Evolutionary conservation across 2,329 filamentous ascomycete species (phyloP).

Genomic region (Sporothrix inflata): DNA sequence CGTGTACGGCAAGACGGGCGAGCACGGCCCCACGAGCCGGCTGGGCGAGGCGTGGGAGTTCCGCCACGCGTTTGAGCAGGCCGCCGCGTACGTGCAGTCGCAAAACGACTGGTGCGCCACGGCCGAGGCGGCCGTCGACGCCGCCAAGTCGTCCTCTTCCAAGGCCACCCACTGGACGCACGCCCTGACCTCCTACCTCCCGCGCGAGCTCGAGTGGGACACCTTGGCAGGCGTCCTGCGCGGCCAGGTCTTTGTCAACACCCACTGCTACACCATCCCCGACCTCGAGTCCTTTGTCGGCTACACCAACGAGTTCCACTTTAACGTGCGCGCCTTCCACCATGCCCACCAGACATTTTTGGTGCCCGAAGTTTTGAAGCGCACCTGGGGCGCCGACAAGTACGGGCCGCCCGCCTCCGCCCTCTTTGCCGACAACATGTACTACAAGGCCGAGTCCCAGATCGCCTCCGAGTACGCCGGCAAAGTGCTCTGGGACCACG

Average conservation of each 20-base stretch:
- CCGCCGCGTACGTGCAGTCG: slow-evolving; percentile 56
- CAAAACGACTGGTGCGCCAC: slow-evolving; percentile 71
- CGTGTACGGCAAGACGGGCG: slow-evolving; percentile 59
- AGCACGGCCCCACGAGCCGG: slow-evolving; percentile 60
- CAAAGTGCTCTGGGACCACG: slow-evolving; percentile 66
- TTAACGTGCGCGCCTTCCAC: slow-evolving; percentile 68
- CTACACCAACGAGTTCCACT: slow-evolving; percentile 73
- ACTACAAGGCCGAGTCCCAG: slow-evolving; percentile 70
- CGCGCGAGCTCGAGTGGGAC: slow-evolving; percentile 66
- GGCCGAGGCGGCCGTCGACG: slow-evolving; percentile 48
- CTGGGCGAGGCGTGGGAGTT: slow-evolving; percentile 73
- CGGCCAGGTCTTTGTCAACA: slow-evolving; percentile 70
- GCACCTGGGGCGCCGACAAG: slow-evolving; percentile 51
- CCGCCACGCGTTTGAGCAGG: slow-evolving; percentile 68
- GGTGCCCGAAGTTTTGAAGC: slow-evolving; percentile 65
- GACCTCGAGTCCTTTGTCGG: slow-evolving; percentile 71
- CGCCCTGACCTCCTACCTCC: slow-evolving; percentile 60
- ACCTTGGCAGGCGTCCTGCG: slow-evolving; percentile 64
- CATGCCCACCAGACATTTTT: slow-evolving; percentile 70
- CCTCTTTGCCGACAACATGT: slow-evolving; percentile 69
- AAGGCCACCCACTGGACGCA: slow-evolving; percentile 51
- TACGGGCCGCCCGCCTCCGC: slow-evolving; percentile 35
- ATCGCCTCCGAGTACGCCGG: slow-evolving; percentile 67
- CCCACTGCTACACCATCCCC: slow-evolving; percentile 71
- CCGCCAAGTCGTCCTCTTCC: slow-evolving; percentile 61